Conservation (phyloP, 331 rosid species). For the Acacia concinna region DNA sequence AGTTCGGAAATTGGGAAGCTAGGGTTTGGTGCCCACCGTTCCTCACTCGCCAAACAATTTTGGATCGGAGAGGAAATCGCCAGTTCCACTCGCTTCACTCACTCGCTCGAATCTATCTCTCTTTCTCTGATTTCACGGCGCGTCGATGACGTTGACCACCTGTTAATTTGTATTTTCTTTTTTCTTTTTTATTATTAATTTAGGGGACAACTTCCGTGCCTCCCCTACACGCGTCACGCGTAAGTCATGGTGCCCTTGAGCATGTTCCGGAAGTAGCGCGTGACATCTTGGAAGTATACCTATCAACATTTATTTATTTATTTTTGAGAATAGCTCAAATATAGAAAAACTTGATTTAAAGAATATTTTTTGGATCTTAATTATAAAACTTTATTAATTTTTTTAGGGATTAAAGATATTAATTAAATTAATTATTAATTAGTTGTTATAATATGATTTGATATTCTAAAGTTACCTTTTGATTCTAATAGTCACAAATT, state of each 20-base stretch:
- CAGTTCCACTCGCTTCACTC: conserved; percentile 29
- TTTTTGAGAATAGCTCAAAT: no score
- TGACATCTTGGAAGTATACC: conserved; percentile 11
- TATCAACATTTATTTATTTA: no score
- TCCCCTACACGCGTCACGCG: conserved; percentile 40
- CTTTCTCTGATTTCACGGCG: conserved; percentile 39
- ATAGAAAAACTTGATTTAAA: no score
- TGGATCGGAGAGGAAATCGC: conserved; percentile 49
- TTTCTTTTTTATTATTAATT: neutral
- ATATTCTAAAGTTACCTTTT: no score
- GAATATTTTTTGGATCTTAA: no score
- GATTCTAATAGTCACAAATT: no score
- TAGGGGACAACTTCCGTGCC: neutral
- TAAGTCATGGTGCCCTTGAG: neutral
- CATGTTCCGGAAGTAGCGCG: conserved; percentile 35
- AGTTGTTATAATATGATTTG: no score
- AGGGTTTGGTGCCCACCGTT: conserved; percentile 35
- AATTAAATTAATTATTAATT: no score
- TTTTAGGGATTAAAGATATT: no score
- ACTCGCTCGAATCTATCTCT: conserved; percentile 39
- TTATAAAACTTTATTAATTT: no score
- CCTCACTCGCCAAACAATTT: conserved; percentile 23
- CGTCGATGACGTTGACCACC: conserved; percentile 27
- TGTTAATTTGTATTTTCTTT: neutral
- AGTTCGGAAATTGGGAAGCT: conserved; percentile 23